Evolutionary conservation across 768 basidiomycete genomes (phyloP).

Genomic region (Flagelloscypha sp.): DNA sequence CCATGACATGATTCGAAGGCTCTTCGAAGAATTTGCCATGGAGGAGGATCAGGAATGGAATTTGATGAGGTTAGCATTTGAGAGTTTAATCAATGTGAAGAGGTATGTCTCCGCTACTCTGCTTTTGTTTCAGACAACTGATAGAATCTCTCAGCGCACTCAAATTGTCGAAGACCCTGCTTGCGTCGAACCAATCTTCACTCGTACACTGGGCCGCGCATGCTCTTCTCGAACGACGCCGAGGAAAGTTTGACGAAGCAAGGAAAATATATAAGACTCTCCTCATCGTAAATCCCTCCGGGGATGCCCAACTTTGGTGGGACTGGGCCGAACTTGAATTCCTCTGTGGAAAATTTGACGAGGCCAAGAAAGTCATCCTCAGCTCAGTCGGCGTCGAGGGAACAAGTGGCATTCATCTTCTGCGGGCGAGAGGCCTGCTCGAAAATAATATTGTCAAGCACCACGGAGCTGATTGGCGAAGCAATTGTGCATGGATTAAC

Average conservation of each 20-base stretch:
- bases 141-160: slow-evolving; percentile 40
- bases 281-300: slow-evolving; percentile 39
- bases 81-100: slow-evolving; percentile 51
- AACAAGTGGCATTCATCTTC: slow-evolving; percentile 40
- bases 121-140: too few relatives aligned
- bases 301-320: slow-evolving; percentile 56
- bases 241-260: slow-evolving; percentile 58
- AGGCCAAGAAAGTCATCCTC: slow-evolving; percentile 45
- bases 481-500: slow-evolving; percentile 58
- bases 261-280: slow-evolving; percentile 72
- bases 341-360: slow-evolving; percentile 43
- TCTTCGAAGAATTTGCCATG: slow-evolving; percentile 54
- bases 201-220: slow-evolving; percentile 67
- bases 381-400: slow-evolving; percentile 47
- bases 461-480: slow-evolving; percentile 36
- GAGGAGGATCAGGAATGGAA: slow-evolving; percentile 59
- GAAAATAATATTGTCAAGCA: slow-evolving; percentile 37
- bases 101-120: slow-evolving; percentile 37
- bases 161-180: slow-evolving; percentile 57
- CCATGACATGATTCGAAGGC: slow-evolving; percentile 38
- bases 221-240: slow-evolving; percentile 61
- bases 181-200: slow-evolving; percentile 50
- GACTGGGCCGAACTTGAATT: slow-evolving; percentile 84
- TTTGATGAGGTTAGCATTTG: slow-evolving; percentile 55
- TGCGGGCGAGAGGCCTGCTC: slow-evolving; percentile 57